Evolutionary conservation across 495 filamentous ascomycete genomes (phyloP).

Genomic region (Talaromyces ruber): DNA sequence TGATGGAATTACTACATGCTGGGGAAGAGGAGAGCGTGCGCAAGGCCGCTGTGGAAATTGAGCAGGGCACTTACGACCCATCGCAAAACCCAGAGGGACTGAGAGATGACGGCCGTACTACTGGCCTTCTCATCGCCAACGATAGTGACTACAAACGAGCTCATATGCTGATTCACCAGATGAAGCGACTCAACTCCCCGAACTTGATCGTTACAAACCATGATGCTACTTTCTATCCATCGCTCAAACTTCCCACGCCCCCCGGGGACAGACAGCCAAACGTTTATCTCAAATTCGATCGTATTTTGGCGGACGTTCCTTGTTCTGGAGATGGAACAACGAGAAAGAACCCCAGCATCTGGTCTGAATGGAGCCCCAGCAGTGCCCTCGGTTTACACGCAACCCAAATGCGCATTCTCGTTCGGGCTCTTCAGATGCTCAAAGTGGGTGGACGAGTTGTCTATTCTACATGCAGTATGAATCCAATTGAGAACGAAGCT

Average conservation of each 20-base stretch:
- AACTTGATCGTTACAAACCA: conserved; percentile 97
- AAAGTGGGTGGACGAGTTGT: conserved; percentile 91
- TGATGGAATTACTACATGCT: conserved; percentile 87
- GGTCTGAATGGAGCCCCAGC: conserved; percentile 85
- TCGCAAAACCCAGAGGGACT: conserved; percentile 38
- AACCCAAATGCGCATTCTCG: conserved; percentile 80
- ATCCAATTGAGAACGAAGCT: conserved; percentile 96
- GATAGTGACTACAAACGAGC: conserved; percentile 91
- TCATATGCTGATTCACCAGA: conserved; percentile 95
- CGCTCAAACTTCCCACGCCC: conserved; percentile 58
- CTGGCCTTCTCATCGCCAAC: conserved; percentile 88
- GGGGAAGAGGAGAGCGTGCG: conserved; percentile 80
- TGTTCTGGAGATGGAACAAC: conserved; percentile 92
- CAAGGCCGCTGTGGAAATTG: conserved; percentile 45
- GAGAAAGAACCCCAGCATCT: conserved; percentile 84
- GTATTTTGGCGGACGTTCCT: conserved; percentile 92
- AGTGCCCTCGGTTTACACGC: conserved; percentile 77
- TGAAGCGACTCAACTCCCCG: conserved; percentile 91
- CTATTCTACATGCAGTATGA: conserved; percentile 97
- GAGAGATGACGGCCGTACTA: conserved; percentile 79
- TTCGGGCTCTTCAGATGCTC: conserved; percentile 91
- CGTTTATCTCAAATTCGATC: conserved; percentile 89
- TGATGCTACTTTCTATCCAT: conserved; percentile 92
- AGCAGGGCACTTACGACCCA: conserved; percentile 38
- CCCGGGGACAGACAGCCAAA: conserved; percentile 44